phyloP scores from a whole-genome alignment of 202 grass and related monocot genomes.

The Carex arenaria region DNA sequence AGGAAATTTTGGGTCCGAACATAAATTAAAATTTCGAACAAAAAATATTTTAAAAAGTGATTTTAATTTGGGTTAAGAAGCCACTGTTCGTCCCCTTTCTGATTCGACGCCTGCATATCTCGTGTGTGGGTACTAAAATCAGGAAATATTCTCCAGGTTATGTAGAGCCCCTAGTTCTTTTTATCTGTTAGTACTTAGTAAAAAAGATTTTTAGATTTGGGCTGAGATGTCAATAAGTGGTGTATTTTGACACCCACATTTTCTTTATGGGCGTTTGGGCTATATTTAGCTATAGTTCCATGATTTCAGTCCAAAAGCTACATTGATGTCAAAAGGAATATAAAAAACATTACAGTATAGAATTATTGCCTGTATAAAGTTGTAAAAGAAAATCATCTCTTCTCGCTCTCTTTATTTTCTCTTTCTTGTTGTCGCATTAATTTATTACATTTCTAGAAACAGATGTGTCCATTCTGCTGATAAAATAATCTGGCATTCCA shows the following conservation, averaged over 20 bases:
- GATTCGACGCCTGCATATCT: too few relatives aligned
- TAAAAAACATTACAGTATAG: neutral
- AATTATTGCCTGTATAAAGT: neutral
- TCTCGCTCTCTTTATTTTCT: neutral
- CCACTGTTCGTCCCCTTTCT: too few relatives aligned
- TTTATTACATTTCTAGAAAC: neutral
- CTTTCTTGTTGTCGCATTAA: neutral
- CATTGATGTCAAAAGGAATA: neutral
- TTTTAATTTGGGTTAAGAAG: too few relatives aligned
- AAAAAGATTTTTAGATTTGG: neutral
- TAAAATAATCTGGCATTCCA: neutral
- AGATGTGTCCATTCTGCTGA: neutral
- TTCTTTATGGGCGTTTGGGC: neutral
- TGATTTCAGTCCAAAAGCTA: neutral
- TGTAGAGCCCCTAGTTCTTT: neutral
- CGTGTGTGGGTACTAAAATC: too few relatives aligned
- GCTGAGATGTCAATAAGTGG: neutral
- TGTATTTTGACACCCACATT: neutral
- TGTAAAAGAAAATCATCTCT: too few relatives aligned
- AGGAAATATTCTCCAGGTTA: too few relatives aligned
- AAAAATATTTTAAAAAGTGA: too few relatives aligned
- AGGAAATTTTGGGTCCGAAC: too few relatives aligned
- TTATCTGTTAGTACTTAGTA: neutral
- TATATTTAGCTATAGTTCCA: neutral
- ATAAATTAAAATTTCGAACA: too few relatives aligned